These are phyloP conservation scores for Phytopythium cucurbitacearum DNA, from an alignment of 352 stramenopile genomes.

Conservation along the genomic window DNA sequence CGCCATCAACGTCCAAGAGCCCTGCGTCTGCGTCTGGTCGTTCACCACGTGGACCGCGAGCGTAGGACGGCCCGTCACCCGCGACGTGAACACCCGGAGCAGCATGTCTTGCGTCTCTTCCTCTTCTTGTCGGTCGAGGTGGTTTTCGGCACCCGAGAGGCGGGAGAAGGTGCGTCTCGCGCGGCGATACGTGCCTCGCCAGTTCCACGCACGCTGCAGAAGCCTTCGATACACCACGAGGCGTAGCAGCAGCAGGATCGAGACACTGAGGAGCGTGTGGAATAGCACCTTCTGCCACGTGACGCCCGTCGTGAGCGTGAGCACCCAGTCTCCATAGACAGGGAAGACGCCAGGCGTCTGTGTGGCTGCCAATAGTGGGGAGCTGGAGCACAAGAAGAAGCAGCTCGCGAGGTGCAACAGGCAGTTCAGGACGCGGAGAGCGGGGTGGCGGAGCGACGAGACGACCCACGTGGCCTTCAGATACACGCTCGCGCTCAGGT, in stretches of 20 bases:
- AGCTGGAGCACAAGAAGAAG: conserved; percentile 36
- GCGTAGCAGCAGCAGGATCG: conserved; percentile 28
- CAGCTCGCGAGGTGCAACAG: conserved; percentile 21
- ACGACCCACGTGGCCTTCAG: conserved; percentile 36
- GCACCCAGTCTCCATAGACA: conserved; percentile 25
- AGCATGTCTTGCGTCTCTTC: conserved; percentile 2
- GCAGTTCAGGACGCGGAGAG: conserved; percentile 29
- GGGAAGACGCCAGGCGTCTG: conserved; percentile 30
- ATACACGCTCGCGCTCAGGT: conserved; percentile 9
- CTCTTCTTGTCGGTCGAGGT: background rate
- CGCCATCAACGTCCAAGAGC: conserved; percentile 55
- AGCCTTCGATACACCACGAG: conserved; percentile 32
- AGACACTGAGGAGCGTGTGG: conserved; percentile 13
- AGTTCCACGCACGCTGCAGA: conserved; percentile 45
- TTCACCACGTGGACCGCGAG: conserved; percentile 19
- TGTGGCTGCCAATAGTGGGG: conserved; percentile 31
- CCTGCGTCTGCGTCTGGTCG: conserved; percentile 19
- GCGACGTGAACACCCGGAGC: conserved; percentile 19
- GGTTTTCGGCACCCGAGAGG: conserved; percentile 13
- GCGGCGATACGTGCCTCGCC: conserved; percentile 21
- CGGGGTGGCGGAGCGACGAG: conserved; percentile 36
- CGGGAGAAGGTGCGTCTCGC: conserved; percentile 25
- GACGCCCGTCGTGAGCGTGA: conserved; percentile 11
- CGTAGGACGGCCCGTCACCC: conserved; percentile 5
- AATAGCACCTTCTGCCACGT: conserved; percentile 30